Base-by-base conservation (phyloP, 1,139 yeast genomes). In the Casaregolazyma suthepensis region DNA sequence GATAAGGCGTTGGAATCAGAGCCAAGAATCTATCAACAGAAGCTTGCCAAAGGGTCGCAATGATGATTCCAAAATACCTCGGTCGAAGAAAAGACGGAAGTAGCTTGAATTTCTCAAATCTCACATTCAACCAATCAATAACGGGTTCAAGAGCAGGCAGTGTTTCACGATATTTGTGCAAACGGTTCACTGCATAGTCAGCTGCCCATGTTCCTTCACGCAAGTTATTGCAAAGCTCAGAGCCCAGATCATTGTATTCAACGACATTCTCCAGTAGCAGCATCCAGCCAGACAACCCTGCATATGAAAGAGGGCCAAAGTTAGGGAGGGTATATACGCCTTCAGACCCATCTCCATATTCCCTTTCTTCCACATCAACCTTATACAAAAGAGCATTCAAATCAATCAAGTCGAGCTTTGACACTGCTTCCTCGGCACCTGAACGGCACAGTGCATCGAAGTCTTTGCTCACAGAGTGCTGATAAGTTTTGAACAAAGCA, bases 231-330 rank as follows among this genome's bases (percentile, higher is more conserved):
- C 95, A 83, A 42, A 91, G 63, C 1, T 96, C 87, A 67, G 88
- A 95, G 0, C 93, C 95, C 51, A 93, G 76, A 62, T 90, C 81
- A 65, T 93, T 93, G 46, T 76, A 73, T 68, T 78, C 75, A 40
- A 89, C 82, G 9, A 90, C 79, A 29, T 75, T 71, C 56, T 80
- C 77, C 58, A 91, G 70, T 0, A 84, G 84, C 0, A 89, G 76
- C 49, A 83, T 80, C 96, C 96, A 93, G 3, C 99, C 99, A 70
- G 88, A 95, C 29, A 93, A 73, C 12, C 99, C 99, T 46, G 96
- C 91, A 69, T 89, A 93, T 0, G 83, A 85, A 50, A 91, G 74
- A 15, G 73, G 71, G 0, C 97, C 98, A 67, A 79, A 74, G 38
- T 77, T 74, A 0, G 98, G 97, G 50, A 93, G 76, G 52, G 71